Base-by-base conservation (phyloP, 257 asterid species). In the Anisodus tanguticus region DNA sequence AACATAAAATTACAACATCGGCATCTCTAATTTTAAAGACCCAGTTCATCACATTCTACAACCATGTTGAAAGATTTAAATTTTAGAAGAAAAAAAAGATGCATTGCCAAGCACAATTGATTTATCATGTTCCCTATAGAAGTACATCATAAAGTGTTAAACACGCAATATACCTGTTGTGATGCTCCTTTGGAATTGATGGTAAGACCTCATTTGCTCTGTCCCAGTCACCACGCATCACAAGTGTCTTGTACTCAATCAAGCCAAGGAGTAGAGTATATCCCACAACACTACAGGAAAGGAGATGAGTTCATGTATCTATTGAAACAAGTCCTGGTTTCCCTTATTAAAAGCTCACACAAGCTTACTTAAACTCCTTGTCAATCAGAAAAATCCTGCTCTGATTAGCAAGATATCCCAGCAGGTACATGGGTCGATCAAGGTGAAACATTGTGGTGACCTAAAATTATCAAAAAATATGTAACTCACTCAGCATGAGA, bases 341-440 rank as follows among this genome's bases (percentile, higher is more conserved):
- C 64, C 49, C 62, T 77, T 7, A 17, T 57, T 16, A 86, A 37
- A 86, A 55, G 9, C 82, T 54, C 26, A 82, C 26, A 26, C 35
- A 62, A 86, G 86, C 11, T 82, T 62, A 88, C 99, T 95, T 95
- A 87, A 95, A 95, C 87, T 95, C 99, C 93, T 94, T 94, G 90
- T 95, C 99, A 35, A 95, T 88, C 86, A 95, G 93, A 88, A 84
- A 95, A 80, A 95, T 97, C 81, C 96, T 94, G 83, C 98, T 95
- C 87, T 93, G 99, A 85, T 93, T 92, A 68, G 99, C 99, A 70
- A 95, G 97, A 90, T 94, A 95, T 79, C 99, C 99, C 77, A 95
- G 98, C 84, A 95, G 93, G 89, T 95, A 95, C 99, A 95, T 95
- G 2, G 99, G 98, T 49, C 98, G 95, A 88, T 95, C 99, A 88